These are phyloP conservation scores for Magnaporthiopsis incrustans DNA, from an alignment of 2,329 filamentous ascomycete genomes.

Conservation along the genomic window DNA sequence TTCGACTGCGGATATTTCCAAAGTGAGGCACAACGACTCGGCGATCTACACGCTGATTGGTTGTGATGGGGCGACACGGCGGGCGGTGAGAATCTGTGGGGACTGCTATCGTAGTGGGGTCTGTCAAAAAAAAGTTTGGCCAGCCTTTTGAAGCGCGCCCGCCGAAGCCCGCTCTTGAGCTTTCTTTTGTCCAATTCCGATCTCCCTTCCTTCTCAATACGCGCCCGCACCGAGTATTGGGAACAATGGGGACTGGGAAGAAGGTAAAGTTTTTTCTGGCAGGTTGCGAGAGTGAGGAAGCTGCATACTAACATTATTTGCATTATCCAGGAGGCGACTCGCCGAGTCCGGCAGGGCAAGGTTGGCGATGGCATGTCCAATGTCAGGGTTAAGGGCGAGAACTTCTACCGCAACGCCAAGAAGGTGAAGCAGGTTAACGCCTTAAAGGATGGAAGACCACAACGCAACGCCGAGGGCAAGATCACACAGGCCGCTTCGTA, in stretches of 20 bases:
- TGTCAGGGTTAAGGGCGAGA: constrained; percentile 91
- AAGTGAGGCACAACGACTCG: not conserved
- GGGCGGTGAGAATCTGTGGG: constrained; percentile 2
- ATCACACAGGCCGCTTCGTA: constrained; percentile 54
- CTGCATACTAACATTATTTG: not conserved
- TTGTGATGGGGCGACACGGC: not conserved
- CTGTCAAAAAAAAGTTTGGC: constrained; percentile 6
- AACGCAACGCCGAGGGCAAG: constrained; percentile 74
- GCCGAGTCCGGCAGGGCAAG: constrained; percentile 80
- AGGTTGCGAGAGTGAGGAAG: not conserved
- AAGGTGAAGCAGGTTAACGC: constrained; percentile 52
- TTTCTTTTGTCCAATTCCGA: not conserved
- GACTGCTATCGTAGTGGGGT: not conserved
- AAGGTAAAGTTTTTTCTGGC: constrained; percentile 26
- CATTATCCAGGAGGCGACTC: constrained; percentile 59
- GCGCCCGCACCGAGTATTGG: constrained; percentile 18
- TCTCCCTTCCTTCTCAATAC: constrained; percentile 15
- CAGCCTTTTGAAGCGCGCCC: not conserved
- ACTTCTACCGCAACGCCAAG: constrained; percentile 68
- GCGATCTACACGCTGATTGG: not conserved
- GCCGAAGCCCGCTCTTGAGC: not conserved
- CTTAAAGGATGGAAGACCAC: constrained; percentile 60
- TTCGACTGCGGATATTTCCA: not conserved
- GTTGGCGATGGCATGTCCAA: constrained; percentile 81
- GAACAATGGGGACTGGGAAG: constrained; percentile 76